Conservation (phyloP, 2,329 filamentous ascomycete genomes). For the Claviceps paspali region DNA sequence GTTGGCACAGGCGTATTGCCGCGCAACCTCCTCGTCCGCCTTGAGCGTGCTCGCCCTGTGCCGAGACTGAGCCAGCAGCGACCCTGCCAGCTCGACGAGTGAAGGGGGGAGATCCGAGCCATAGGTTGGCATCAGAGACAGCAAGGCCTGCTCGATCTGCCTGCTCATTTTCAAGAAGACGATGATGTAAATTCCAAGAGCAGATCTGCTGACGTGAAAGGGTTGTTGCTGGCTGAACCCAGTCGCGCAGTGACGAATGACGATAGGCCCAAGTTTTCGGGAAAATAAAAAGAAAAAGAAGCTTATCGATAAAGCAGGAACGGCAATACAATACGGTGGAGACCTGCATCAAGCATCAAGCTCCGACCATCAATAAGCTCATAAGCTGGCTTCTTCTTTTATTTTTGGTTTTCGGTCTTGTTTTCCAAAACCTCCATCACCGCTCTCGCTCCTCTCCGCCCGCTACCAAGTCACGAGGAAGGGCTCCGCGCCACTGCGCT, state of each 20-base stretch:
- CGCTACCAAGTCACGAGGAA: not conserved
- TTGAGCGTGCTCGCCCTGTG: slow-evolving; percentile 64
- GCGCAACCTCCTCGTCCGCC: slow-evolving; percentile 74
- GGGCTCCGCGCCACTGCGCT: not conserved
- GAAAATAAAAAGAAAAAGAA: too few species aligned
- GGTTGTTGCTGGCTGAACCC: too few species aligned
- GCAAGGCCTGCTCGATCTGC: slow-evolving; percentile 56
- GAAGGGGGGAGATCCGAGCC: slow-evolving; percentile 49
- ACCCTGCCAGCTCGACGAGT: slow-evolving; percentile 57
- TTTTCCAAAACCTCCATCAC: too few species aligned
- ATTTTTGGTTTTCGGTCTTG: too few species aligned
- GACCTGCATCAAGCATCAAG: too few species aligned
- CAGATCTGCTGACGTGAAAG: too few species aligned
- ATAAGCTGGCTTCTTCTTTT: not conserved
- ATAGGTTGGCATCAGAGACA: slow-evolving; percentile 60
- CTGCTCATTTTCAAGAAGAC: slow-evolving; percentile 64
- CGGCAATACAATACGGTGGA: too few species aligned
- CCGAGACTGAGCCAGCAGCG: slow-evolving; percentile 66
- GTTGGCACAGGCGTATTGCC: slow-evolving; percentile 71
- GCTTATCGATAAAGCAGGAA: too few species aligned
- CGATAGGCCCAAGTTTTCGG: too few species aligned
- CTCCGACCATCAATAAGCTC: too few species aligned
- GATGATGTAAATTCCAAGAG: too few species aligned
- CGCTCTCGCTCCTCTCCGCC: not conserved
- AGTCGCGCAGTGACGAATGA: too few species aligned